phyloP scores from a whole-genome alignment of 2,329 filamentous ascomycete genomes.

The Parastagonospora nodorum region DNA sequence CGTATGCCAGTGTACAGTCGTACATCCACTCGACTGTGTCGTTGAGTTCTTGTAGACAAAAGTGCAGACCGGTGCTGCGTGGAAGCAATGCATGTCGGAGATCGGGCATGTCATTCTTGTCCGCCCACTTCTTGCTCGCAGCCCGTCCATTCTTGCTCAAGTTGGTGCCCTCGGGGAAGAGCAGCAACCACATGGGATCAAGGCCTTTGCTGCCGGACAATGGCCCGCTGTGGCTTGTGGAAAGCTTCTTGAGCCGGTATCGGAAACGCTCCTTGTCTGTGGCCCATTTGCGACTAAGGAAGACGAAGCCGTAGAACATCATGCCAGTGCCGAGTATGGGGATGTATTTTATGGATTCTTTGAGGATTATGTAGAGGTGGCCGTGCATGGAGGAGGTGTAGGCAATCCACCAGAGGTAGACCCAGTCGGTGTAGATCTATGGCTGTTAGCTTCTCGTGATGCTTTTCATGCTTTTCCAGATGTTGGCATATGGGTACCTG shows the following conservation, averaged over 20 bases:
- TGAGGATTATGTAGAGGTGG: conserved; percentile 87
- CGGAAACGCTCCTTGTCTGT: conserved; percentile 76
- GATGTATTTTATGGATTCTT: conserved; percentile 82
- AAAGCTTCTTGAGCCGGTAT: conserved; percentile 75
- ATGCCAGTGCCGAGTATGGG: conserved; percentile 83
- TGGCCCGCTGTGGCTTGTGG: conserved; percentile 50
- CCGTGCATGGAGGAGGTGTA: conserved; percentile 82
- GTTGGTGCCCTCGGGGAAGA: conserved; percentile 90
- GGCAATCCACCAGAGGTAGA: conserved; percentile 91
- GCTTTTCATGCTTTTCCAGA: neutral
- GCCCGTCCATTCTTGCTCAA: conserved; percentile 72
- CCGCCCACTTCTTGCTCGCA: conserved; percentile 75
- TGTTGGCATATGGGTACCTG: conserved; percentile 54
- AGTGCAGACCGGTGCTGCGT: conserved; percentile 78
- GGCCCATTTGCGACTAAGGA: conserved; percentile 89
- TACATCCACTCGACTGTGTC: conserved; percentile 81
- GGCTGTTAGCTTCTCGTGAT: conserved; percentile 13
- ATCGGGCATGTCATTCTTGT: conserved; percentile 73
- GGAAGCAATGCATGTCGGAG: conserved; percentile 75
- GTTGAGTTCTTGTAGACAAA: conserved; percentile 76
- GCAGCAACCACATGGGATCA: conserved; percentile 86
- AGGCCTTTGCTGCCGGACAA: conserved; percentile 54
- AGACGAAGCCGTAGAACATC: conserved; percentile 88
- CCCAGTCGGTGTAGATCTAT: conserved; percentile 83
- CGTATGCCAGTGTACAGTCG: conserved; percentile 94